Evolutionary conservation across 2,329 filamentous ascomycete species (phyloP), one percentile per base, ranked within the genome.

Genomic region (Xylaria sp.): DNA sequence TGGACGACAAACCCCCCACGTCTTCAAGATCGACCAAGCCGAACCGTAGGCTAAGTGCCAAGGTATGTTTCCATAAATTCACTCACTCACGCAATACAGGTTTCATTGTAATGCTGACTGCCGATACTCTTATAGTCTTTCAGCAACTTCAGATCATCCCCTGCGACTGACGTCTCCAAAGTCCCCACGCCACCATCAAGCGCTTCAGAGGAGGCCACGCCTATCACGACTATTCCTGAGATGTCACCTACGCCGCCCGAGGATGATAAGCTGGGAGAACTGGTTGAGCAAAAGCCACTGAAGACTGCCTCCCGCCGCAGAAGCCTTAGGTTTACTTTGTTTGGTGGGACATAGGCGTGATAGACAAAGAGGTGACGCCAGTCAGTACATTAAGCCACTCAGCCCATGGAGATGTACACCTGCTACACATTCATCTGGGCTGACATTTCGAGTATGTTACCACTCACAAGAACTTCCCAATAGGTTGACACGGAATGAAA

Each of bases 161-260:
- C 68, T 2, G 59, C 59, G 48, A 47, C 54, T 6, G 60, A 66
- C 43, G 59, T 65, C 29, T 52, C 56, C 16, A 63, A 50, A 20
- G 59, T 64, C 21, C 64, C 67, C n/a, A 69, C 65, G 22, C 66
- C 66, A 21, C 66, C 69, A 7, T 54, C 63, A 22, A 69, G 66
- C 34, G 63, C 61, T 17, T 64, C 65, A 9, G 66, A 62, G 20
- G 65, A 65, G 26, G 60, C 64, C 18, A 63, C 67, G 20, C 66
- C 64, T 22, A 62, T 68, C 38, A 53, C 62, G 7, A 66, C 66
- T 9, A 70, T 69, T 39, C 62, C 63, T 5, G 66, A 69, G 46
- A 52, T 66, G 4, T 64, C 65, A n/a, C 61, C 64, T 5, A 68
- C 66, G 37, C 66, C 68, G 16, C 63, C 66, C 18, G 63, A 64